Percentiles rank a stretch among this genome's conserved stretches.
phyloP scores from a whole-genome alignment of 441 rosid species.

The Pelargonium exstipulatum region DNA sequence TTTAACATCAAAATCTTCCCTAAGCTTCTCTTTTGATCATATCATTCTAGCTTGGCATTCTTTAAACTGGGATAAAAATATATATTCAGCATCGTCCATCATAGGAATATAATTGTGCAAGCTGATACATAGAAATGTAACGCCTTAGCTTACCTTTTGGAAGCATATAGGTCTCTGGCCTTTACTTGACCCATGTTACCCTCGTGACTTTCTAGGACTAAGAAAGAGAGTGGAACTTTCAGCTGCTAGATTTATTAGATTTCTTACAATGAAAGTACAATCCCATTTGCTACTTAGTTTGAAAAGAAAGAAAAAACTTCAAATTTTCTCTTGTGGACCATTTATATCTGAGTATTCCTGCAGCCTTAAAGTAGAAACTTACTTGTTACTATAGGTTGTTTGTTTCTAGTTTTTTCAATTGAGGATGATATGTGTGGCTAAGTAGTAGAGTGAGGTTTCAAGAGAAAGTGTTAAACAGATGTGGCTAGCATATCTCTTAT shows the following conservation, averaged over 20 bases:
- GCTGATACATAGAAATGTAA: background rate
- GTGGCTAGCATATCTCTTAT: too few relatives aligned
- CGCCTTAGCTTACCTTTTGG: background rate
- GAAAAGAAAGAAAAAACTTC: too few relatives aligned
- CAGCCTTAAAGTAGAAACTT: too few relatives aligned
- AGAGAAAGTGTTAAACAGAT: too few relatives aligned
- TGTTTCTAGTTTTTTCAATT: background rate
- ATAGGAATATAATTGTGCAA: background rate
- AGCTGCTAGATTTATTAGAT: background rate
- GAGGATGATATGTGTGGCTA: background rate
- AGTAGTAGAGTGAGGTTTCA: too few relatives aligned
- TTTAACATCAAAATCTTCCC: background rate
- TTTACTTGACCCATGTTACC: background rate
- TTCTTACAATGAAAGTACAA: too few relatives aligned
- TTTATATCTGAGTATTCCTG: too few relatives aligned
- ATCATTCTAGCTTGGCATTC: background rate
- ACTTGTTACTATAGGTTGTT: too few relatives aligned
- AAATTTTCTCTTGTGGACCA: too few relatives aligned
- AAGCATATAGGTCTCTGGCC: constrained; percentile 3
- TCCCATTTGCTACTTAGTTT: too few relatives aligned
- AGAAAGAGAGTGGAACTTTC: constrained; percentile 4
- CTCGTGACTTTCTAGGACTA: background rate
- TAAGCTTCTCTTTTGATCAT: background rate
- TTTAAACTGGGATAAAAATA: background rate
- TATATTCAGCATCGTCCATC: background rate